Evolutionary conservation across 257 asterid species (phyloP).

Genomic region (Scutellaria barbata): DNA sequence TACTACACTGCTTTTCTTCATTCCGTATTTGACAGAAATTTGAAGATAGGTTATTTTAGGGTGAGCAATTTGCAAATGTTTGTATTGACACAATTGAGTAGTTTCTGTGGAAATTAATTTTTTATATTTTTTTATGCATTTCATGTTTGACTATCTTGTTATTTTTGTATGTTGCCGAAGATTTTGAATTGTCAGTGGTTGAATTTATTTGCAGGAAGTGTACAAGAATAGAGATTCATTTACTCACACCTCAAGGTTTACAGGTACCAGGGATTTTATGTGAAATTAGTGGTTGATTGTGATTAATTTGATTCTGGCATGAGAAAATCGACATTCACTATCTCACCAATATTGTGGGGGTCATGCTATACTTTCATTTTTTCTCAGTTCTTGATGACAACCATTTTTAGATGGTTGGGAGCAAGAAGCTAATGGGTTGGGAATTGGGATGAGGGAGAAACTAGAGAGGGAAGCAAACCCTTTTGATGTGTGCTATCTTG

Average conservation of each 20-base stretch:
- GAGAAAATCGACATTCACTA: neutral
- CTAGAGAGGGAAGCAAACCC: constrained; percentile 7
- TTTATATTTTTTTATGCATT: neutral
- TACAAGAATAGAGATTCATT: constrained; percentile 89
- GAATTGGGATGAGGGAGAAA: constrained; percentile 11
- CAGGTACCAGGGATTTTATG: constrained; percentile 55
- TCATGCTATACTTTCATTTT: neutral
- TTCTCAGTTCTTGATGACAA: neutral
- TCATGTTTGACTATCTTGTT: neutral
- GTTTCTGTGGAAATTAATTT: neutral
- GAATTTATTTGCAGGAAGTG: constrained; percentile 72
- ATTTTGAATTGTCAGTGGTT: constrained; percentile 29
- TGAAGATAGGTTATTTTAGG: neutral
- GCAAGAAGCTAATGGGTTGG: constrained; percentile 8
- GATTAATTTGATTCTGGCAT: neutral
- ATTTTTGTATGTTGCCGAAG: constrained; percentile 17
- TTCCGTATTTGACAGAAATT: neutral
- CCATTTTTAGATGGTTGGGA: neutral
- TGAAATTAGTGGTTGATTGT: constrained; percentile 16
- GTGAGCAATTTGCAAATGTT: constrained; percentile 7
- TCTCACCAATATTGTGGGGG: neutral
- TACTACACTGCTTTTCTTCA: constrained; percentile 4
- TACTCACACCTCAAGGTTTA: constrained; percentile 84
- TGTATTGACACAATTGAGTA: neutral
- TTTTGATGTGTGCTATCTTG: neutral